Base-by-base conservation (phyloP, 2,329 filamentous ascomycete genomes). In the Aspergillus tubingensis region DNA sequence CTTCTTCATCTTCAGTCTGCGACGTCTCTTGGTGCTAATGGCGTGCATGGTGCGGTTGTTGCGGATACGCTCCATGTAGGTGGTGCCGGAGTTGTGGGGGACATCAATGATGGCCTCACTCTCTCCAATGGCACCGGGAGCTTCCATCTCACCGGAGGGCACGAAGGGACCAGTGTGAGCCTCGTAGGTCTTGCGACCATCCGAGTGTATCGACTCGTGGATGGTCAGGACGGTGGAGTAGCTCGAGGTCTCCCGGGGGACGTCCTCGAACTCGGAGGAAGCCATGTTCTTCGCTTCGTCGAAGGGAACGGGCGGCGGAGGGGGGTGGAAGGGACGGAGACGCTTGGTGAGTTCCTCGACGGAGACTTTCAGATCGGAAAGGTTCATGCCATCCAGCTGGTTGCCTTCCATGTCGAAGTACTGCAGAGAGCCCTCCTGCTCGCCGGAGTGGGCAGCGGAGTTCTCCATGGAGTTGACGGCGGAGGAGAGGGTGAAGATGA, bases 1-100 rank as follows among this genome's bases (percentile, higher is more conserved):
- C 87, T 98, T 99, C 91, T 99, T 99, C 93, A 99, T 99, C 87
- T 92, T 96, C 73, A 97, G 81, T 82, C 95, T 96, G 74, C 92
- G 85, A 79, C 96, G 92, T 77, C 95, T 86, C 83, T 89, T 92
- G 69, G 97, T 94, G 74, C 91, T 96, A 74, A 99, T 92, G 65
- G 92, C 86, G 62, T 88, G 80, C 89, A 96, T 93, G 75, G 76
- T 70, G 67, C 70, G 68, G 65, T 80, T 77, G 60, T 75, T 68
- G 54, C 86, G 85, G 81, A 91, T 86, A 67, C 90, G 88, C 74
- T 90, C 86, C 27, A 91, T 81, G 73, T 92, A 93, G 52, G 70
- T 74, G 61, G 65, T 68, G 48, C 67, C 68, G 15, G 69, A 63
- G 54, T 62, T 65, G 15, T 60, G 83, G 7, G 86, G 86, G 74